Base-by-base conservation (phyloP, 345 rosid species). In the Ceriops decandra region DNA sequence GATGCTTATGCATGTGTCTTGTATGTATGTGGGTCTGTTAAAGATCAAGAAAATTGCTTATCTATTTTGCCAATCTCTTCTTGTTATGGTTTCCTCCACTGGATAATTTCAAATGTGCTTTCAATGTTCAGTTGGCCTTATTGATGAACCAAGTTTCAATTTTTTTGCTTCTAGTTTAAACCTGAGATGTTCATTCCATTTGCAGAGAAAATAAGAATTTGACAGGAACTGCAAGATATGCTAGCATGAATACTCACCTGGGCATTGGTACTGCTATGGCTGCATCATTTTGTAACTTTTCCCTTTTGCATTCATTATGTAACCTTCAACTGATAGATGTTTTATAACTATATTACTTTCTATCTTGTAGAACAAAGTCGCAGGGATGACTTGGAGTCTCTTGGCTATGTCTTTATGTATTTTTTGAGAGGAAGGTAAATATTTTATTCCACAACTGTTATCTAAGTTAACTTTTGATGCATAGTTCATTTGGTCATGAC, bases 221-320 rank as follows among this genome's bases (percentile, higher is more conserved):
- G 86, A 88, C 96, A 0, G 96, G 98, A 69, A 92, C 98, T 49
- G 96, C 96, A 57, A 85, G 98, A 85, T 92, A 90, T 72, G 98
- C 98, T 52, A 92, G 98, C 90, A 88, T 88, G 91, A 91, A 91
- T 68, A 91, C 96, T 72, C 97, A 91, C 85, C 90, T 91, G 68
- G 97, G 97, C 74, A 87, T 92, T 71, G 98, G 98, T 92, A 78
- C 46, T 30, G 28, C 31, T 19, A 31, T 17, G 27, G 30, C 4
- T n/a, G 31, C 68, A 69, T 60, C 28, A 57, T 75, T 75, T 59
- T 38, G 57, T 38, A 62, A 52, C 20, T 46, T 42, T 56, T 20
- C 35, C 1, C 52, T 63, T 60, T 30, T 32, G 21, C 42, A 22
- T 61, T 62, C 42, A 28, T 31, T 7, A 7, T 6, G 27, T 27